These are phyloP conservation scores for Carex kokanica DNA, from an alignment of 176 grass and related monocot genomes.

Conservation along the genomic window DNA sequence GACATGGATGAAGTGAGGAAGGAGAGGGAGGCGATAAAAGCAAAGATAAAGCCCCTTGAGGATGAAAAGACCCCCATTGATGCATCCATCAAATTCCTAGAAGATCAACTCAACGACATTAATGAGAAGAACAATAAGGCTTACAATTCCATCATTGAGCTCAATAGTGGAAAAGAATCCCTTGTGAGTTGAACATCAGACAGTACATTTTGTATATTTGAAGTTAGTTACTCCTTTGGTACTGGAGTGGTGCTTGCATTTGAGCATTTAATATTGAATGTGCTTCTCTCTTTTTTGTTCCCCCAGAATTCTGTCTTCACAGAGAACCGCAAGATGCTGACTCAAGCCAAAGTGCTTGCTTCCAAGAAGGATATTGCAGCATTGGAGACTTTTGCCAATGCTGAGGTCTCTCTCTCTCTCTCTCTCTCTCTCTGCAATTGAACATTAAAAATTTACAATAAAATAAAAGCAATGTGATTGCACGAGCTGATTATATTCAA, in stretches of 20 bases:
- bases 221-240: background rate
- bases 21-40: slow-evolving; percentile 35
- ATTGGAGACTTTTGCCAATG: slow-evolving; percentile 58
- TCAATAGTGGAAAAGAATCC: slow-evolving; percentile 28
- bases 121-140: slow-evolving; percentile 40
- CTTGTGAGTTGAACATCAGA: slow-evolving; percentile 24
- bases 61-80: slow-evolving; percentile 36
- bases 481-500: slow-evolving; percentile 1
- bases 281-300: slow-evolving; percentile 17
- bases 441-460: background rate
- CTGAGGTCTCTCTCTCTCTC: slow-evolving; percentile 52
- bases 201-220: background rate
- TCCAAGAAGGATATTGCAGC: slow-evolving; percentile 58
- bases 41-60: slow-evolving; percentile 40
- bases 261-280: slow-evolving; percentile 24
- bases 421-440: slow-evolving; percentile 10
- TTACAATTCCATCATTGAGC: slow-evolving; percentile 28
- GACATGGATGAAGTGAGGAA: slow-evolving; percentile 48
- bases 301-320: slow-evolving; percentile 62
- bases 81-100: slow-evolving; percentile 32
- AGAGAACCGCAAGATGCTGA: slow-evolving; percentile 60
- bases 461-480: background rate
- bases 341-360: slow-evolving; percentile 62
- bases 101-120: slow-evolving; percentile 29
- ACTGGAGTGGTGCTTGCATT: background rate